Conservation (phyloP, 148 eudicot species). For the Talinum fruticosum region DNA sequence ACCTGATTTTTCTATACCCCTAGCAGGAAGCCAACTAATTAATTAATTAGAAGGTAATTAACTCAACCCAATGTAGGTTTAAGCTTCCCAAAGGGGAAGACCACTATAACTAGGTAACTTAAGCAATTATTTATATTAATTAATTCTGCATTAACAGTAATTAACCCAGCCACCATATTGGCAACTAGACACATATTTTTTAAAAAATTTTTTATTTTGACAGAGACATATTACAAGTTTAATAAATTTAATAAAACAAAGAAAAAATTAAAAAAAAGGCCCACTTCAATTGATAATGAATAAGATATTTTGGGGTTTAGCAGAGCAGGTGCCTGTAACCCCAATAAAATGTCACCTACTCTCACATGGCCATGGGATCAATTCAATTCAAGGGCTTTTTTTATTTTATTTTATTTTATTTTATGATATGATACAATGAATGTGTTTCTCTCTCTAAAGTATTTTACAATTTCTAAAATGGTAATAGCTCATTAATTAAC, state of each 20-base stretch:
- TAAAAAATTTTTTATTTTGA: no score
- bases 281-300: not conserved
- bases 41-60: no score
- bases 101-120: not conserved
- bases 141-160: not conserved
- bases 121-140: no score
- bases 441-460: not conserved
- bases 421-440: not conserved
- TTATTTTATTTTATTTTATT: no score
- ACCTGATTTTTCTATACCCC: no score
- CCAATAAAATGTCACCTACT: slow-evolving; percentile 2
- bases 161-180: not conserved
- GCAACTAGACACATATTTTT: not conserved
- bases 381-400: not conserved
- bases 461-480: not conserved
- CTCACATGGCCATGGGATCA: slow-evolving; percentile 4
- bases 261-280: not conserved
- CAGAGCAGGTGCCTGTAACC: not conserved
- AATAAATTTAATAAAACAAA: not conserved
- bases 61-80: no score
- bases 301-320: not conserved
- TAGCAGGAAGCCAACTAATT: no score
- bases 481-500: not conserved
- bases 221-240: not conserved
- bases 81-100: not conserved